phyloP scores from a whole-genome alignment of 1,284 basidiomycete genomes.

The Porodaedalea pini region DNA sequence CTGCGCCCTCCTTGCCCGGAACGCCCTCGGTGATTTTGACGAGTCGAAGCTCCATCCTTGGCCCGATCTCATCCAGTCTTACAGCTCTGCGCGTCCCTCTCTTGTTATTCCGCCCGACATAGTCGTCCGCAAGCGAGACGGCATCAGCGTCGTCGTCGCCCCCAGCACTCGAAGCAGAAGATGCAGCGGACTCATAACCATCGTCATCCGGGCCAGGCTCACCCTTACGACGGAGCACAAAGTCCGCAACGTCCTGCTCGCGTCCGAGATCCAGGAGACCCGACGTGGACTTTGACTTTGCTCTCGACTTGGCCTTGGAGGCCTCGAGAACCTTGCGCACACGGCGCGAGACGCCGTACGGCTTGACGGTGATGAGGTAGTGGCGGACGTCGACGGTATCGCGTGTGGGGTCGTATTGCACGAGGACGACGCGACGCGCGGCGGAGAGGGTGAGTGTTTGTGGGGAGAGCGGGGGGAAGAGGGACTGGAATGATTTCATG shows the following conservation, averaged over 20 bases:
- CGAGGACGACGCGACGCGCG: slow-evolving; percentile 87
- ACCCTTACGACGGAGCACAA: slow-evolving; percentile 74
- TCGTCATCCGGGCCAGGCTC: slow-evolving; percentile 60
- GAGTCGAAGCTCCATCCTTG: slow-evolving; percentile 88
- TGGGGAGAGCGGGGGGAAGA: slow-evolving; percentile 84
- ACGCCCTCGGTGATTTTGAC: slow-evolving; percentile 96
- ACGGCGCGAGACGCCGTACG: slow-evolving; percentile 89
- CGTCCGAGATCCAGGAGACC: slow-evolving; percentile 77
- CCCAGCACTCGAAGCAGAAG: slow-evolving; percentile 63
- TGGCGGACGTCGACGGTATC: slow-evolving; percentile 93
- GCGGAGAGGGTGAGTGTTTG: slow-evolving; percentile 75
- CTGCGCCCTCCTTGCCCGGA: slow-evolving; percentile 83
- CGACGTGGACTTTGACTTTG: slow-evolving; percentile 35
- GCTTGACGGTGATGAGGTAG: slow-evolving; percentile 93
- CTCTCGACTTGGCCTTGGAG: slow-evolving; percentile 30
- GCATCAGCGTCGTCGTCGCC: slow-evolving; percentile 81
- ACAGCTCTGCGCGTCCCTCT: slow-evolving; percentile 91
- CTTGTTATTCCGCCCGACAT: slow-evolving; percentile 92
- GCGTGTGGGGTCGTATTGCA: slow-evolving; percentile 86
- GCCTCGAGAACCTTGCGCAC: slow-evolving; percentile 89
- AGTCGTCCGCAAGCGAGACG: slow-evolving; percentile 86
- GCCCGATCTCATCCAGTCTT: slow-evolving; percentile 90
- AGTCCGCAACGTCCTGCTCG: slow-evolving; percentile 95
- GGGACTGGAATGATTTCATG: slow-evolving; percentile 85
- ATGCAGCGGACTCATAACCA: slow-evolving; percentile 82